Evolutionary conservation across 2,329 filamentous ascomycete species (phyloP).

Genomic region (Leptographium wingfieldii): DNA sequence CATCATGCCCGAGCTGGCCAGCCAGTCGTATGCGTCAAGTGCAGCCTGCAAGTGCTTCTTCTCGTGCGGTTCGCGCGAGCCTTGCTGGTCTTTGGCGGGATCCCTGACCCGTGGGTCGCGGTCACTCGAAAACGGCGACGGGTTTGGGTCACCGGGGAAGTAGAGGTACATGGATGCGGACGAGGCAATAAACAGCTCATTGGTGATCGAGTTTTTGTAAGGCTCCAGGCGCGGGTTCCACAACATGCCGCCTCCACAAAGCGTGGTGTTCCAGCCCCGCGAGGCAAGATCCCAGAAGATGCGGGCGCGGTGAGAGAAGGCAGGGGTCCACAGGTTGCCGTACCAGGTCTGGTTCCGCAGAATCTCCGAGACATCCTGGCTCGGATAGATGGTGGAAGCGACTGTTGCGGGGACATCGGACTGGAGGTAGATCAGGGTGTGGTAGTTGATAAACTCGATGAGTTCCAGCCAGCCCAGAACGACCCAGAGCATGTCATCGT

Average conservation of each 20-base stretch:
- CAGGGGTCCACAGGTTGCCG: conserved; percentile 58
- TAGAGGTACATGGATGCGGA: conserved; percentile 82
- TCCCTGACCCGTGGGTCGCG: conserved; percentile 3
- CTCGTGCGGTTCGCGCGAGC: conserved; percentile 28
- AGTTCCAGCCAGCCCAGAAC: conserved; percentile 82
- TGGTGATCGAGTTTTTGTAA: conserved; percentile 96
- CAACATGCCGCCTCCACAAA: conserved; percentile 80
- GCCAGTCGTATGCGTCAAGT: conserved; percentile 68
- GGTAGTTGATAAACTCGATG: conserved; percentile 61
- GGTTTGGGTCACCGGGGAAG: conserved; percentile 69
- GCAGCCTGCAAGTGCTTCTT: conserved; percentile 60
- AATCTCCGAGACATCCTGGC: conserved; percentile 16
- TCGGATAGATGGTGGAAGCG: neutral
- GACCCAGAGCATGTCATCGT: conserved; percentile 93
- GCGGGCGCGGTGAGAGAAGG: conserved; percentile 71
- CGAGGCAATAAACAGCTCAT: conserved; percentile 76
- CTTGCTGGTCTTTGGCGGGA: conserved; percentile 1
- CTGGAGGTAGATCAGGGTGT: conserved; percentile 49
- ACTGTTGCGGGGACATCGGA: neutral
- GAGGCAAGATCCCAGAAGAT: conserved; percentile 76
- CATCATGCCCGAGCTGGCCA: conserved; percentile 68
- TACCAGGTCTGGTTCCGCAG: conserved; percentile 50
- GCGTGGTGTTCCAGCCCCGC: conserved; percentile 65
- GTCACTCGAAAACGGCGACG: conserved; percentile 47
- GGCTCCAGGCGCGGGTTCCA: conserved; percentile 60